These are phyloP conservation scores for Cryptococcus jaspeensis DNA, from an alignment of 1,284 basidiomycete species.

Conservation along the genomic window DNA sequence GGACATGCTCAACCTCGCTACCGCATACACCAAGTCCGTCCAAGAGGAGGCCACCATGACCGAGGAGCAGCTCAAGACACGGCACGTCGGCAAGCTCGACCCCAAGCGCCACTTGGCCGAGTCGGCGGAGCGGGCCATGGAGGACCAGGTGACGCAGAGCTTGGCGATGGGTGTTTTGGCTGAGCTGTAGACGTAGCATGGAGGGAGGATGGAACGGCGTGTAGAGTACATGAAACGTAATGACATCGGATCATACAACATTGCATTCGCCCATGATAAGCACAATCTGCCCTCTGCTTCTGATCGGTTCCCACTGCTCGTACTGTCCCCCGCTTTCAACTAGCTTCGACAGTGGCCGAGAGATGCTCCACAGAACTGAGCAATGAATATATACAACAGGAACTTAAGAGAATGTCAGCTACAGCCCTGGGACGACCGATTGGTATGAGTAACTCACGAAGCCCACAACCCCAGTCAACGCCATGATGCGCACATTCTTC, in stretches of 20 bases:
- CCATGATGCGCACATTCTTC: conserved; percentile 79
- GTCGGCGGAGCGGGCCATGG: conserved; percentile 94
- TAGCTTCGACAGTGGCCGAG: conserved; percentile 37
- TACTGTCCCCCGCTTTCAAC: too few species aligned
- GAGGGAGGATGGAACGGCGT: neutral
- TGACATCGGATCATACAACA: conserved; percentile 4
- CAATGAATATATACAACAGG: conserved; percentile 73
- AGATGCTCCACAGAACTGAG: conserved; percentile 77
- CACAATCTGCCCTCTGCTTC: too few species aligned
- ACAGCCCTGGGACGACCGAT: neutral
- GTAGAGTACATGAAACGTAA: conserved; percentile 20
- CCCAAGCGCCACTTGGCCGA: conserved; percentile 95
- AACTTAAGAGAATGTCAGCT: conserved; percentile 53
- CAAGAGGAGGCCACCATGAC: conserved; percentile 92
- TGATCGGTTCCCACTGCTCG: neutral
- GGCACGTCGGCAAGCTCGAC: conserved; percentile 96
- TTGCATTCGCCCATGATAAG: neutral
- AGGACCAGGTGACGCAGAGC: conserved; percentile 91
- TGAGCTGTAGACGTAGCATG: conserved; percentile 60
- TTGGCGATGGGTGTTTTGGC: conserved; percentile 87
- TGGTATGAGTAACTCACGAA: conserved; percentile 59
- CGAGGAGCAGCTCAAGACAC: conserved; percentile 84
- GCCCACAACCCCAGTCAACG: conserved; percentile 67
- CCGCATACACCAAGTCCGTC: conserved; percentile 92
- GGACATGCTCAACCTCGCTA: conserved; percentile 88